Conservation (phyloP, 768 basidiomycete genomes). For the Punctularia strigosozonata region DNA sequence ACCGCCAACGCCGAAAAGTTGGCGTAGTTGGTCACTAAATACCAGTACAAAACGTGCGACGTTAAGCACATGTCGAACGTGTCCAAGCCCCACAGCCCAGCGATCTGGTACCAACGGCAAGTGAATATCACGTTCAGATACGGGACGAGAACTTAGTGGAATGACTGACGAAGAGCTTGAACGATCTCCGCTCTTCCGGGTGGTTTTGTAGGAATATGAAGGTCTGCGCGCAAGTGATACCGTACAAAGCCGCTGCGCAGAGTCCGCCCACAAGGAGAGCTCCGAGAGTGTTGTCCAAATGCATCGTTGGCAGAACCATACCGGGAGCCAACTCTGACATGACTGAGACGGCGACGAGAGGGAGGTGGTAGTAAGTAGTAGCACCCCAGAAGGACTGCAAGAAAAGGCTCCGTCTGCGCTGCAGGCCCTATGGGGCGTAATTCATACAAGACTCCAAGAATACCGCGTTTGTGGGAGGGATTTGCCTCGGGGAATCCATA, state of each 20-base stretch:
- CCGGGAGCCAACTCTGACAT: too few species aligned
- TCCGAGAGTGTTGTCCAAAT: slow-evolving; percentile 40
- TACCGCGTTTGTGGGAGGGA: too few species aligned
- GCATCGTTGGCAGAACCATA: slow-evolving; percentile 5
- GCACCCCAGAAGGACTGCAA: too few species aligned
- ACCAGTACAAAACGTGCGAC: slow-evolving; percentile 45
- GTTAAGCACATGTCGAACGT: slow-evolving; percentile 43
- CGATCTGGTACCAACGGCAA: too few species aligned
- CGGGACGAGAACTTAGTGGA: too few species aligned
- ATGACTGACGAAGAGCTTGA: slow-evolving; percentile 27
- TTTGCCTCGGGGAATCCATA: too few species aligned
- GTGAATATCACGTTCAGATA: too few species aligned
- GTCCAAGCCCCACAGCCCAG: slow-evolving; percentile 45
- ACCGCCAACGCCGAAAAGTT: slow-evolving; percentile 29
- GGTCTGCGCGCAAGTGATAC: slow-evolving; percentile 42
- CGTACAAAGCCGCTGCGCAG: slow-evolving; percentile 42
- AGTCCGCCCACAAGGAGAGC: slow-evolving; percentile 39
- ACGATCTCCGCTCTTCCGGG: slow-evolving; percentile 18
- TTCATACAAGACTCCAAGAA: too few species aligned
- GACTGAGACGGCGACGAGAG: too few species aligned
- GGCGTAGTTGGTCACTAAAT: slow-evolving; percentile 43
- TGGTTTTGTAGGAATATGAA: slow-evolving; percentile 35
- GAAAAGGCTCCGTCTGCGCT: too few species aligned
- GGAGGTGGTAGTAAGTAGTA: too few species aligned
- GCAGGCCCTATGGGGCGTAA: too few species aligned